Evolutionary conservation across 768 basidiomycete genomes (phyloP), one percentile per base, ranked within the genome.

Genomic region (Pisolithus sp.): DNA sequence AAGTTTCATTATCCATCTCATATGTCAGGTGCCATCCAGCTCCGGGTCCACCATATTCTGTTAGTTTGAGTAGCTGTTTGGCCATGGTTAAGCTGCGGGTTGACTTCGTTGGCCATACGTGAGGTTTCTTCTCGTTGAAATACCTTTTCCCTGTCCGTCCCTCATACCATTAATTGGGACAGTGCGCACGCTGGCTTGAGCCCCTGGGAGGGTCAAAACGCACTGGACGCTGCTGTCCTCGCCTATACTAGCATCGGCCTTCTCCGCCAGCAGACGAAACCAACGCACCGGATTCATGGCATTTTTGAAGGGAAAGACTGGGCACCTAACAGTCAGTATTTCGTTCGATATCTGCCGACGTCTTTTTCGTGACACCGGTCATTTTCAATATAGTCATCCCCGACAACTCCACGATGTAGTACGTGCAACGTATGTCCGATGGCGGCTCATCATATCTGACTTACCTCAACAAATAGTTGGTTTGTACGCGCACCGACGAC

Each of bases 121-220:
- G 52, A 54, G 73, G 56, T 20, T 26, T 36, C 26, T 17, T 36
- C 24, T 17, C 18, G 12, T 15, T 34, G 13, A 13, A 24, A n/a
- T 7, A 31, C 30, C 21, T 26, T 6, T 5, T 30, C 8, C n/a
- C 24, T 34, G 31, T 26, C 23, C 2, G 15, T 45, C 28, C 26
- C 8, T 40, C 23, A 13, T 37, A 7, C 26, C 13, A 37, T 31
- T n/a, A 21, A 12, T 51, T 26, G 42, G 28, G 12, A 5, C 51
- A 89, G 86, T 10, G 86, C 89, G 3, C 89, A 89, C 61, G 88
- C 87, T 4, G 82, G 82, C 1, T 70, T 86, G 21, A 85, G 83
- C 21, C 90, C 89, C 20, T 92, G 90, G 89, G 86, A 91, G 64
- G 90, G 89, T 1, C 76, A 73, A 53, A 92, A 93, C 55, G 84